Conservation (phyloP, 2,329 filamentous ascomycete genomes). For the Tolypocladium ovalisporum region DNA sequence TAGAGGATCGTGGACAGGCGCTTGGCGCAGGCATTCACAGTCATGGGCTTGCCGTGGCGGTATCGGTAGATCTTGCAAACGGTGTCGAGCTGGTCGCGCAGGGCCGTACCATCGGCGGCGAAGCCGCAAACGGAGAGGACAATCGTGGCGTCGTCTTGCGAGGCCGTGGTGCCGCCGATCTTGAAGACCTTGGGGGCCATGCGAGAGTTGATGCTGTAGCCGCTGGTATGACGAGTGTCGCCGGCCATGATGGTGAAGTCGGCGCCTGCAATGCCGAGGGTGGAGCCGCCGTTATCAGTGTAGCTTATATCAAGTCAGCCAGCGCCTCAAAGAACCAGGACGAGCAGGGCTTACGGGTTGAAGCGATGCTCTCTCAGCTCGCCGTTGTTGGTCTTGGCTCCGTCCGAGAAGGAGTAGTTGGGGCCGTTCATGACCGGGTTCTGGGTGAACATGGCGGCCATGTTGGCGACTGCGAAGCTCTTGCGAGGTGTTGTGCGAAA, state of each 20-base stretch:
- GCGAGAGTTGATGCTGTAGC: conserved; percentile 98
- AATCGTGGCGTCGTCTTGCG: conserved; percentile 75
- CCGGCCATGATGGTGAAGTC: conserved; percentile 96
- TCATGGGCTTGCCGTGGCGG: conserved; percentile 95
- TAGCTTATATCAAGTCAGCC: conserved; percentile 47
- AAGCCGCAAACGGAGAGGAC: conserved; percentile 93
- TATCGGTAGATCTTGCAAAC: conserved; percentile 99
- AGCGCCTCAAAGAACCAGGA: too few species aligned
- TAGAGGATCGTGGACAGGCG: conserved; percentile 92
- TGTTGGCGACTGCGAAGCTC: conserved; percentile 22
- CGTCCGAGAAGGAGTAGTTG: conserved; percentile 57
- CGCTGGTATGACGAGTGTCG: conserved; percentile 89
- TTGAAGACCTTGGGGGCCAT: conserved; percentile 94
- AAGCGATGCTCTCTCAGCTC: conserved; percentile 68
- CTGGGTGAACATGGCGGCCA: conserved; percentile 60
- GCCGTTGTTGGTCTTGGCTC: conserved; percentile 40
- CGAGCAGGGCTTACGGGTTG: conserved; percentile 60
- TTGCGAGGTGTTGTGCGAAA: background rate
- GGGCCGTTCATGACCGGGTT: conserved; percentile 58
- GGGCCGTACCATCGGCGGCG: conserved; percentile 83
- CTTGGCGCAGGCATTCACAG: conserved; percentile 87
- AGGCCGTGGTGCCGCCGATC: conserved; percentile 82
- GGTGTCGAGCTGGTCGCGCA: conserved; percentile 87
- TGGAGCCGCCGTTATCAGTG: conserved; percentile 95
- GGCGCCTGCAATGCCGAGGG: conserved; percentile 83